Base-by-base conservation (phyloP, 805 yeast species). In the Wickerhamiella kurtzmanii region DNA sequence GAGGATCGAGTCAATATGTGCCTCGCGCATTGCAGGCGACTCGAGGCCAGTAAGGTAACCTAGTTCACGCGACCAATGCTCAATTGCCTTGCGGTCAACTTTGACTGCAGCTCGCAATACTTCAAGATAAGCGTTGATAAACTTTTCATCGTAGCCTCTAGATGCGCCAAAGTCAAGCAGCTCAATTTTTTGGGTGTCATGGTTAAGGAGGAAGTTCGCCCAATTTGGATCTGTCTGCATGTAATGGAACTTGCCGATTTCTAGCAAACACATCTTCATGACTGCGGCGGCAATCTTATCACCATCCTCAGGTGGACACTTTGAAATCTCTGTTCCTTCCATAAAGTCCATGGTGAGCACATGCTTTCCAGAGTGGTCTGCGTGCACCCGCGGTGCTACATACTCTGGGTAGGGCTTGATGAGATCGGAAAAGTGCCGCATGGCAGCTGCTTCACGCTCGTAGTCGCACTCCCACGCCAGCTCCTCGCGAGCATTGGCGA, bases 211-310 rank as follows among this genome's bases (percentile, higher is more conserved):
- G 66, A 92, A 92, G 63, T 92, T 92, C 41, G 98, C 96, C 98
- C 98, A 92, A 64, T 92, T 92, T 44, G 98, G 98, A 66, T 92
- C 98, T 1, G 97, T 89, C 66, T 92, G 98, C 98, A 92, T 92
- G 66, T 81, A 89, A 58, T 74, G 75, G 68, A 82, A 88, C 55
- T 75, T 68, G 13, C 87, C 84, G 62, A 92, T 83, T 65, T 92
- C 98, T 55, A 74, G 70, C 43, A 92, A 67, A 59, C 96, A 87
- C 38, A 92, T 70, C 53, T 85, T 74, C 95, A 92, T 82, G 45
- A 92, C 79, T 53, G 81, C 74, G 2, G 84, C 75, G 16, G 95
- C 94, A 45, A 92, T 80, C 32, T 52, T 45, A 36, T 45, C 47
- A 8, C 20, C 41, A 8, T 38, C 41, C 5, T 18, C 41, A 19